These are phyloP conservation scores for Galeopsis tetrahit DNA, from an alignment of 257 asterid genomes.

Conservation along the genomic window DNA sequence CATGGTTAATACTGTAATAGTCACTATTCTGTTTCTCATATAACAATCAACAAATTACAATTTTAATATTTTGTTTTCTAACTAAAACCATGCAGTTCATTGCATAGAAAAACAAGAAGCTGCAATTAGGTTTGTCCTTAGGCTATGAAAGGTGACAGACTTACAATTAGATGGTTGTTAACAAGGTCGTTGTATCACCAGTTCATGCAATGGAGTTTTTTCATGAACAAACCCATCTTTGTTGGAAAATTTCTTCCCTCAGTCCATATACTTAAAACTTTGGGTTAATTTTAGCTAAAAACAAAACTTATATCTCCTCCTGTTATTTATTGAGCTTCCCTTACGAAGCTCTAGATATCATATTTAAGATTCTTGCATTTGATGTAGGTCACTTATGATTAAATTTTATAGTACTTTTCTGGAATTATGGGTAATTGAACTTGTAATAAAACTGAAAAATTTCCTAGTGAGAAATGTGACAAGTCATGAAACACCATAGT, in stretches of 20 bases:
- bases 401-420: neutral
- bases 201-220: neutral
- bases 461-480: neutral
- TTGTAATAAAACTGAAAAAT: neutral
- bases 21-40: neutral
- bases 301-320: neutral
- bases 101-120: neutral
- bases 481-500: neutral
- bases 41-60: neutral
- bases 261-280: neutral
- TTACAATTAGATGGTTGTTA: constrained; percentile 2
- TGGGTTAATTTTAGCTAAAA: constrained; percentile 1
- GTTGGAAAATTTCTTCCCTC: neutral
- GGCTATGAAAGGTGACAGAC: neutral
- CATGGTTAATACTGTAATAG: neutral
- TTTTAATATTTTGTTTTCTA: neutral
- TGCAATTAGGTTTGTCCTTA: neutral
- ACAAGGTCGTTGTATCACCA: neutral
- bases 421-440: neutral
- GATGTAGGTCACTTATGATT: neutral
- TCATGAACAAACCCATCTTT: neutral
- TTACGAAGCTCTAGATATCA: constrained; percentile 10
- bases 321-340: constrained; percentile 20
- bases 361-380: constrained; percentile 18
- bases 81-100: neutral